phyloP scores from a whole-genome alignment of 2,329 filamentous ascomycete species.

The Fusarium beomiforme region DNA sequence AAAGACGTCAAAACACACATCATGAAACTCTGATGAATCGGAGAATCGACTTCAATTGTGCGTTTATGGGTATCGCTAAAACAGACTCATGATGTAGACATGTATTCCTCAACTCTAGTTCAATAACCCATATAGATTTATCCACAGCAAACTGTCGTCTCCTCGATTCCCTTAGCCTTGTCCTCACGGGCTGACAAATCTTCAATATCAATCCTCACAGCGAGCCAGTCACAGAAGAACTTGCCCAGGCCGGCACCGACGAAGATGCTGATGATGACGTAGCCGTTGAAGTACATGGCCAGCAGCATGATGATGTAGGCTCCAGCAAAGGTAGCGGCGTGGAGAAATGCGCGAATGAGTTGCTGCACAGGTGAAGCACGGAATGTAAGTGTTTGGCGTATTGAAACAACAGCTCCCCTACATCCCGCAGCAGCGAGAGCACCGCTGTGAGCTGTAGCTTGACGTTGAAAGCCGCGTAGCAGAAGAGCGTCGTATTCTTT shows the following conservation, averaged over 20 bases:
- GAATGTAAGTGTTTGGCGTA: constrained; percentile 48
- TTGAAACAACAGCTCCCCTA: constrained; percentile 37
- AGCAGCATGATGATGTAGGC: constrained; percentile 82
- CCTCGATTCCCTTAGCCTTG: constrained; percentile 51
- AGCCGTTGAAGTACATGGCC: constrained; percentile 72
- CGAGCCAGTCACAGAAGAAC: constrained; percentile 65
- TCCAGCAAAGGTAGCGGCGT: constrained; percentile 76
- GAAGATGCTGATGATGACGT: constrained; percentile 82
- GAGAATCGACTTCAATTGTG: not conserved
- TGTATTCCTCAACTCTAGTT: not conserved
- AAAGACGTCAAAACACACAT: not conserved
- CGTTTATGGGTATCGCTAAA: constrained; percentile 27
- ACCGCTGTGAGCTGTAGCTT: constrained; percentile 38
- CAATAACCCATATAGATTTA: constrained; percentile 1
- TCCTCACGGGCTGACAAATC: constrained; percentile 36
- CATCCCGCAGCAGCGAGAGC: constrained; percentile 33
- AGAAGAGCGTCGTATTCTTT: constrained; percentile 78
- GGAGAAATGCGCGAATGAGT: constrained; percentile 69
- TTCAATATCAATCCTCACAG: constrained; percentile 52
- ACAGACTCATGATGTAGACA: constrained; percentile 7
- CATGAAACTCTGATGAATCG: not conserved
- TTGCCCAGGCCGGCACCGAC: constrained; percentile 62
- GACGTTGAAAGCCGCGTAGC: constrained; percentile 59
- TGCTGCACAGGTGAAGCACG: constrained; percentile 73
- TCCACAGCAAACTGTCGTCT: constrained; percentile 60